Base-by-base conservation (phyloP, 345 rosid genomes). In the Physaria fendleri region DNA sequence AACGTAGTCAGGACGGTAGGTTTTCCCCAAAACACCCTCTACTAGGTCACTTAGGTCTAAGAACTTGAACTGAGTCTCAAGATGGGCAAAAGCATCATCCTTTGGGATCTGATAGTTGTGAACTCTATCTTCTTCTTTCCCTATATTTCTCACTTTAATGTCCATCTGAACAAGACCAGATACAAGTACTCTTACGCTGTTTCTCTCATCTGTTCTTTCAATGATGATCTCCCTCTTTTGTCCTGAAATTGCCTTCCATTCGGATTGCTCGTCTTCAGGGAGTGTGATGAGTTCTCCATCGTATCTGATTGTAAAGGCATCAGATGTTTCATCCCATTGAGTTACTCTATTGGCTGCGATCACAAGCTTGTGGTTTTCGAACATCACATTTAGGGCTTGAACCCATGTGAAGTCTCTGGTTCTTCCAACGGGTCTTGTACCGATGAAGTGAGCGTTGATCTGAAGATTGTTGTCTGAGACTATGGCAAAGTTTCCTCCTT, bases 401-500 rank as follows among this genome's bases (percentile, higher is more conserved):
- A 90, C 95, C 97, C 95, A 90, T 18, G 97, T 90, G 77, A 40
- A 90, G 76, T 90, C 95, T 11, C 97, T 78, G 10, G 83, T 82
- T 69, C 95, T 74, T 5, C 88, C 95, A 50, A 59, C 17, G 0
- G 97, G 97, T 15, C 95, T 71, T 20, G 88, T 83, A 14, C 97
- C 97, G 2, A 90, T 90, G 71, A 90, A 78, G 46, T 80, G 97
- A 38, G 95, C 95, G 59, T 90, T 90, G 72, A 90, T 85, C 32
- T 90, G 97, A 50, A 87, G 79, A 48, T 71, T 75, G 12, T 79
- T 73, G 15, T 90, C 97, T 2, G 95, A 87, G 44, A 85, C 82
- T 5, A 90, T 78, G 3, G 93, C 93, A 44, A 87, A 90, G 82
- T 87, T 90, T 56, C 93, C 93, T 21, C 85, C 95, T 42, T 75